Percentiles rank a stretch among this genome's conserved stretches.
These are phyloP conservation scores for Trematosphaeria pertusa DNA, from an alignment of 2,329 filamentous ascomycete genomes.

Conservation along the genomic window DNA sequence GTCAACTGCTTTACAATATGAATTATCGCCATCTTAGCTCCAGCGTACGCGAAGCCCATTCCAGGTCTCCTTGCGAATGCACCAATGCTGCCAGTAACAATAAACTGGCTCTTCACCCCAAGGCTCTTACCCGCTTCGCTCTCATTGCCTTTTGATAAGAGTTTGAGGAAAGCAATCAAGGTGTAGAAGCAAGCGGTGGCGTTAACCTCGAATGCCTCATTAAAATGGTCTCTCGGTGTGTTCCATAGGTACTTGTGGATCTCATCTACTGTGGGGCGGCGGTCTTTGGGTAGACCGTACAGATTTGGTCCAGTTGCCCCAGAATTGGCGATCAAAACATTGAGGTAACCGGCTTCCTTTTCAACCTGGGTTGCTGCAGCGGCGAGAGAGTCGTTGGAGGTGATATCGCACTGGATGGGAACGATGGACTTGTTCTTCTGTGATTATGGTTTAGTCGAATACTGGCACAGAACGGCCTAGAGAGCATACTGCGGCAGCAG, in stretches of 20 bases:
- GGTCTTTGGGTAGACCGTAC: slow-evolving; percentile 17
- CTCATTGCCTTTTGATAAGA: slow-evolving; percentile 49
- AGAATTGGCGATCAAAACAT: slow-evolving; percentile 22
- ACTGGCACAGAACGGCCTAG: too few species aligned
- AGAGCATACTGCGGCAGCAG: too few species aligned
- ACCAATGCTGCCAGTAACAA: slow-evolving; percentile 6
- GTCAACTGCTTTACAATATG: slow-evolving; percentile 22
- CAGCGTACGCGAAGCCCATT: slow-evolving; percentile 20
- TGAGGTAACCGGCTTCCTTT: slow-evolving; percentile 19
- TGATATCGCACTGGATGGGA: slow-evolving; percentile 22
- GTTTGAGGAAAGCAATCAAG: slow-evolving; percentile 45
- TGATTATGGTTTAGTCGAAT: too few species aligned
- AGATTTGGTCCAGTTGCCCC: slow-evolving; percentile 16
- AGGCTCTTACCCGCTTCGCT: slow-evolving; percentile 9
- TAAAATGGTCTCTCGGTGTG: slow-evolving; percentile 45
- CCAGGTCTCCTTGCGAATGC: slow-evolving; percentile 16
- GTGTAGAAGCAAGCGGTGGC: slow-evolving; percentile 50
- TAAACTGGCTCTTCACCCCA: slow-evolving; percentile 19
- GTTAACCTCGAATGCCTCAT: slow-evolving; percentile 46
- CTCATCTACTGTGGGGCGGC: slow-evolving; percentile 12
- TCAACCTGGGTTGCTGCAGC: slow-evolving; percentile 12
- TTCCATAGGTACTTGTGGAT: slow-evolving; percentile 28
- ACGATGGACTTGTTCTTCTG: slow-evolving; percentile 6
- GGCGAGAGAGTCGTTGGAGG: slow-evolving; percentile 17
- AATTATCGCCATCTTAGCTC: slow-evolving; percentile 14